A percentile compares a stretch with the other conserved stretches of the same genome.
These are phyloP conservation scores for Xylariaceae sp. DNA, from an alignment of 2,329 filamentous ascomycete genomes.

Conservation along the genomic window DNA sequence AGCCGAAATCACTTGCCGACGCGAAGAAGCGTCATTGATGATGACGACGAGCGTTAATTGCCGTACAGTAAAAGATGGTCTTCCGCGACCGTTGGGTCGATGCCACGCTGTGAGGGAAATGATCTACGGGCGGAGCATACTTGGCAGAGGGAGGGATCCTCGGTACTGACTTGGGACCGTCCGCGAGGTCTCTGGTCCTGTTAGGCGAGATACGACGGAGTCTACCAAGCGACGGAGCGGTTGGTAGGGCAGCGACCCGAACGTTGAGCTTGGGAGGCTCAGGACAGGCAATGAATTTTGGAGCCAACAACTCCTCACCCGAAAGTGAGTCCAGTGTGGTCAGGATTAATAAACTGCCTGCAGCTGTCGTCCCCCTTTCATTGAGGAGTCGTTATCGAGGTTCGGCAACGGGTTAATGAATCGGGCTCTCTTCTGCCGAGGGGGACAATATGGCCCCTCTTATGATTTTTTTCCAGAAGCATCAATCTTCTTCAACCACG, in stretches of 20 bases:
- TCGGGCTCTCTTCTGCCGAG: not conserved
- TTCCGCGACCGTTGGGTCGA: not conserved
- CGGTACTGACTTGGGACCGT: not conserved
- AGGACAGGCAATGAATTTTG: not conserved
- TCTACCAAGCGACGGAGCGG: not conserved
- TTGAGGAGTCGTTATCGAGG: not conserved
- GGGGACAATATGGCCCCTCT: too few relatives aligned
- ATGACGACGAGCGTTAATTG: too few relatives aligned
- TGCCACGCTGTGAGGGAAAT: not conserved
- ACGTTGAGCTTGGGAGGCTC: not conserved
- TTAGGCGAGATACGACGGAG: not conserved
- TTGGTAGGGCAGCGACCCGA: not conserved
- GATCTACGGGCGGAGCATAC: not conserved
- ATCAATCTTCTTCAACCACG: too few relatives aligned
- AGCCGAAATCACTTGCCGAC: not conserved
- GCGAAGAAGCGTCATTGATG: not conserved
- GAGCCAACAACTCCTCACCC: not conserved
- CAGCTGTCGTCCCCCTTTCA: not conserved
- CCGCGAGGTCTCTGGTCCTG: not conserved
- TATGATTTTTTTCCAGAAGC: too few relatives aligned
- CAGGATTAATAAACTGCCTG: not conserved
- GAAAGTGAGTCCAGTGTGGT: too few relatives aligned
- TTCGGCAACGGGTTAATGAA: not conserved
- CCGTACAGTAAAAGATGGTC: too few relatives aligned
- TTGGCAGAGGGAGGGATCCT: not conserved